Conservation (phyloP, 2,329 filamentous ascomycete genomes). For the Colletotrichum sp. region DNA sequence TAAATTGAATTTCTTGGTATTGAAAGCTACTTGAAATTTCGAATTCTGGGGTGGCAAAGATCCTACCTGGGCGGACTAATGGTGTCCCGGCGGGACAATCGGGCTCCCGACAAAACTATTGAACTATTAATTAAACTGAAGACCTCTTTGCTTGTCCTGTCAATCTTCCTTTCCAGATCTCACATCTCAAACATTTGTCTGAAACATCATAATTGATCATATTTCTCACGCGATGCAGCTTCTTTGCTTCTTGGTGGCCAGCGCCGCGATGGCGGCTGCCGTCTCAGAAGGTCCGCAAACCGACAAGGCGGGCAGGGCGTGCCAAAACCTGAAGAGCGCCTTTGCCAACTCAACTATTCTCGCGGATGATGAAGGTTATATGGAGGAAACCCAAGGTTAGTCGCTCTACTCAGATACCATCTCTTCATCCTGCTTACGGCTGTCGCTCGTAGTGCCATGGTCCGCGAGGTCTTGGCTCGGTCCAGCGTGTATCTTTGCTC, state of each 20-base stretch:
- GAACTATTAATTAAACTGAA: neutral
- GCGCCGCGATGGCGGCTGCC: neutral
- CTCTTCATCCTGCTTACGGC: neutral
- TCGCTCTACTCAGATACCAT: neutral
- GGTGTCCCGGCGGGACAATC: neutral
- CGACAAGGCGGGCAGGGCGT: neutral
- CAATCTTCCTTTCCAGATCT: neutral
- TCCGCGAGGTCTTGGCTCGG: neutral
- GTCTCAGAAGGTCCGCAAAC: neutral
- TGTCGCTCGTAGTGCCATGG: neutral
- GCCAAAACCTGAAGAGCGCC: neutral
- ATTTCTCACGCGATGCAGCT: neutral
- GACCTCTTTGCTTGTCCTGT: neutral
- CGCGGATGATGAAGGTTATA: neutral
- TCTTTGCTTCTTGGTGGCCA: neutral
- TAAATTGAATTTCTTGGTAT: neutral
- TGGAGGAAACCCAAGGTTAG: neutral
- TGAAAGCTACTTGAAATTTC: accelerated
- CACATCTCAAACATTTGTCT: neutral
- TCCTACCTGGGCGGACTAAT: neutral
- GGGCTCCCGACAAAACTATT: neutral
- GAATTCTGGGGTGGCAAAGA: neutral
- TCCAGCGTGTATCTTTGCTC: neutral
- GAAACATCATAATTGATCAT: neutral
- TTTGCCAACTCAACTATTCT: neutral